Conservation (phyloP, 2,329 filamentous ascomycete genomes). For the Hortaea werneckii region DNA sequence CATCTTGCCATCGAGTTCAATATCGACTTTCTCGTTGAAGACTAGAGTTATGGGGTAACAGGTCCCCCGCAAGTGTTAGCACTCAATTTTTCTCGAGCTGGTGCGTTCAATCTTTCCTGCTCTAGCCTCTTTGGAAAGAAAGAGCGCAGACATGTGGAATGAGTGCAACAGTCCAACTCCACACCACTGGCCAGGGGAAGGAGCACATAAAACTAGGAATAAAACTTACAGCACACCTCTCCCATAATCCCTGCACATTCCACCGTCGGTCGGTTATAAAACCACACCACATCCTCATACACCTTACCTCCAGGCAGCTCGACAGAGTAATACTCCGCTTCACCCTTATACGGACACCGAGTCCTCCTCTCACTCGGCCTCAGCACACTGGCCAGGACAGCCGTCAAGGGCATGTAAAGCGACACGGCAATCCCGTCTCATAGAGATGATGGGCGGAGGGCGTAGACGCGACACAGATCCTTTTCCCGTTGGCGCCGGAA, state of each 20-base stretch:
- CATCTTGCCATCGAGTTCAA: slow-evolving; percentile 39
- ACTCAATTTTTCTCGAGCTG: background rate
- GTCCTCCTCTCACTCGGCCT: slow-evolving; percentile 43
- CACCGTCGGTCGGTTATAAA: slow-evolving; percentile 46
- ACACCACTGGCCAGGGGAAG: too few species aligned
- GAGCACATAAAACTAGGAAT: too few species aligned
- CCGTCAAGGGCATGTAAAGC: slow-evolving; percentile 49
- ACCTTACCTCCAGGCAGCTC: slow-evolving; percentile 29
- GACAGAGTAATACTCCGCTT: slow-evolving; percentile 52
- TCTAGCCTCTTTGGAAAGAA: background rate
- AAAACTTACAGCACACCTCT: slow-evolving; percentile 8
- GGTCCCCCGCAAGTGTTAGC: background rate
- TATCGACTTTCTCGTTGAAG: slow-evolving; percentile 56
- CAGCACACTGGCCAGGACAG: slow-evolving; percentile 39
- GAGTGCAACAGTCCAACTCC: background rate
- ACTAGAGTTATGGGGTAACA: slow-evolving; percentile 1
- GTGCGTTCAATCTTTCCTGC: background rate
- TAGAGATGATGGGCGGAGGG: slow-evolving; percentile 42
- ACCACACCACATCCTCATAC: slow-evolving; percentile 50
- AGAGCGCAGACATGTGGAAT: background rate
- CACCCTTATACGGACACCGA: slow-evolving; percentile 57
- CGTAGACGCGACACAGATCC: slow-evolving; percentile 34
- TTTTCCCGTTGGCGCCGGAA: slow-evolving; percentile 27
- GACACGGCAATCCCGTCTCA: slow-evolving; percentile 49
- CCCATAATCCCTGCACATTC: slow-evolving; percentile 50